phyloP scores from a whole-genome alignment of 129 eudicot genomes.

The Centrapalus pauciflorus region DNA sequence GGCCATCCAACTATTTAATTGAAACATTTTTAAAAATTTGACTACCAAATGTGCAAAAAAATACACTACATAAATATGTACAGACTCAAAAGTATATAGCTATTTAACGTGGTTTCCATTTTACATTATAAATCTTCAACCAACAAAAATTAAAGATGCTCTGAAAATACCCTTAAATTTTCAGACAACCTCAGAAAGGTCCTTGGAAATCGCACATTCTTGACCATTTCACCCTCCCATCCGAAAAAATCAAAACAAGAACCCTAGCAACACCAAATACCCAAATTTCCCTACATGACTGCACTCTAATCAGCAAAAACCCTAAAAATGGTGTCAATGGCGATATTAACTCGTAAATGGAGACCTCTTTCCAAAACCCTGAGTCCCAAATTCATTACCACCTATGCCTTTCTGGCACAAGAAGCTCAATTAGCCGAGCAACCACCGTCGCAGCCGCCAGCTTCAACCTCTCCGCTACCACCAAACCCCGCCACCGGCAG shows the following conservation, averaged over 20 bases:
- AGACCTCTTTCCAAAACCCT: constrained; percentile 37
- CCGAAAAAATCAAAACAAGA: not conserved
- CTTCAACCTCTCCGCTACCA: constrained; percentile 46
- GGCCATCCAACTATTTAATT: no score
- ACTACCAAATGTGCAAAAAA: no score
- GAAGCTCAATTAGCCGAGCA: constrained; percentile 57
- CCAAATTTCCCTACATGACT: constrained; percentile 4
- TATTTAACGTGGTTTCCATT: no score
- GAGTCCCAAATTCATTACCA: constrained; percentile 53
- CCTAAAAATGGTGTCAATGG: constrained; percentile 48
- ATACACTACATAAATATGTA: no score
- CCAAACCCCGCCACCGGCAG: constrained; percentile 75
- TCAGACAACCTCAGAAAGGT: not conserved
- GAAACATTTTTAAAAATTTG: no score
- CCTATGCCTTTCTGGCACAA: constrained; percentile 56
- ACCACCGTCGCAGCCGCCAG: constrained; percentile 26
- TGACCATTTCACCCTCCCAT: constrained; percentile 2
- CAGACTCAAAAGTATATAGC: no score
- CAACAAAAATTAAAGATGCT: no score
- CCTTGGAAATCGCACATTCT: not conserved
- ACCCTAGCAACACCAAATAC: constrained; percentile 29
- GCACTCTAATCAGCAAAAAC: constrained; percentile 12
- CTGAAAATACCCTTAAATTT: not conserved
- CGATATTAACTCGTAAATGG: constrained; percentile 43
- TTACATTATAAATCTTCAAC: no score